Evolutionary conservation across 2,329 filamentous ascomycete species (phyloP).

Genomic region (Trichoderma hamatum): DNA sequence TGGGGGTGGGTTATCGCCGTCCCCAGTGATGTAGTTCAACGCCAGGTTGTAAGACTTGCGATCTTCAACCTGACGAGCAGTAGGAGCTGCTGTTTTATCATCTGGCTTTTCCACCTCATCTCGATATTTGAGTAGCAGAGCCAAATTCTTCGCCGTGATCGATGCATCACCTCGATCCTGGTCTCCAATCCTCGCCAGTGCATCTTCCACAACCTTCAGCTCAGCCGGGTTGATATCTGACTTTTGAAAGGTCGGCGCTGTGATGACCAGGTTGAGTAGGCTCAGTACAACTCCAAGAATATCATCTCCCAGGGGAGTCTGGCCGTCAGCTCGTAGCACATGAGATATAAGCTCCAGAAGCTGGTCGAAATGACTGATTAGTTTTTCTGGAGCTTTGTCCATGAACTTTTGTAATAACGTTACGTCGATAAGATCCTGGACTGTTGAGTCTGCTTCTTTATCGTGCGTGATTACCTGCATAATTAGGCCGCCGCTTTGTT

Average conservation of each 20-base stretch:
- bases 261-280: conserved; percentile 63
- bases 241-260: conserved; percentile 58
- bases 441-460: conserved; percentile 44
- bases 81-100: conserved; percentile 44
- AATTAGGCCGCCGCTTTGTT: conserved; percentile 31
- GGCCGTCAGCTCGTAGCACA: conserved; percentile 55
- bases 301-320: conserved; percentile 50
- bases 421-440: conserved; percentile 57
- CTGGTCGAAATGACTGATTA: conserved; percentile 66
- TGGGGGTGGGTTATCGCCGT: conserved; percentile 63
- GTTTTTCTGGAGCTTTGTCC: conserved; percentile 62
- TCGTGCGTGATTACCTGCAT: conserved; percentile 38
- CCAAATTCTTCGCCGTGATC: conserved; percentile 59
- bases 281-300: conserved; percentile 59
- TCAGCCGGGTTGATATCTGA: conserved; percentile 48
- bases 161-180: conserved; percentile 48
- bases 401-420: conserved; percentile 69
- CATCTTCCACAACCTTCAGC: conserved; percentile 51
- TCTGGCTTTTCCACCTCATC: conserved; percentile 54
- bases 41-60: conserved; percentile 64
- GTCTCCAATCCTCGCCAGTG: conserved; percentile 49
- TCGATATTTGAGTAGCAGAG: conserved; percentile 58
- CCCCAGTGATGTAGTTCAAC: conserved; percentile 62
- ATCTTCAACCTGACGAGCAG: conserved; percentile 58
- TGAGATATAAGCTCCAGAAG: conserved; percentile 66